These are phyloP conservation scores for Rhizophagus clarus DNA, from an alignment of 192 early-diverging fungal species.

Conservation along the genomic window DNA sequence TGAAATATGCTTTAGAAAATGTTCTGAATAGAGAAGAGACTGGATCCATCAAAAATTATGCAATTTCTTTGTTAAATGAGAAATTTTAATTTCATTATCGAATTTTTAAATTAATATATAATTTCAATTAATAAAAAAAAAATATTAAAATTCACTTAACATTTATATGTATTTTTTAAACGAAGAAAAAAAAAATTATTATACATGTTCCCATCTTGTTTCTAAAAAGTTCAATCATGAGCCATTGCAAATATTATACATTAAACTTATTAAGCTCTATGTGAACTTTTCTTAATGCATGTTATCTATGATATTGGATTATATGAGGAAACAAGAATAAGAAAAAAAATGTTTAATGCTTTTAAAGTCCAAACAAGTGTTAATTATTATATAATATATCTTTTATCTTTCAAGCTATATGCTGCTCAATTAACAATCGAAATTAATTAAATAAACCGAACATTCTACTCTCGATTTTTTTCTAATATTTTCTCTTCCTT, in stretches of 20 bases:
- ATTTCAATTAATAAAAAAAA: too few species aligned
- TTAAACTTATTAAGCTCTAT: not conserved
- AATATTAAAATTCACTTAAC: not conserved
- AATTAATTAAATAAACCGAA: not conserved
- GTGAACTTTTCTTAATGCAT: not conserved
- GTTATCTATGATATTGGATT: not conserved
- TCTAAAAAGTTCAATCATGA: not conserved
- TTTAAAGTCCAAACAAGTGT: not conserved
- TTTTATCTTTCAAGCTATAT: not conserved
- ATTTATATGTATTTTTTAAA: not conserved
- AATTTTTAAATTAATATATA: too few species aligned
- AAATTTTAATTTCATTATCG: constrained; percentile 4
- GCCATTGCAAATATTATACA: not conserved
- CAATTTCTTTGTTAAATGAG: not conserved
- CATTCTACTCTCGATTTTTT: not conserved
- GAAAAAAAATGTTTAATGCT: not conserved
- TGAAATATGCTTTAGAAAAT: constrained; percentile 17
- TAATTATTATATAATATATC: not conserved
- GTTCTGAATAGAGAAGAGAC: not conserved
- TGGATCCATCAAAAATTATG: constrained; percentile 8
- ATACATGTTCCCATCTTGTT: not conserved
- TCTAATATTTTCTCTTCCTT: not conserved
- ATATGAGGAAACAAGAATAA: not conserved
- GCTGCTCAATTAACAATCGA: not conserved
- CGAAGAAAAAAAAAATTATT: not conserved